Evolutionary conservation across 225 moss, liverwort and hornwort genomes (phyloP).

Genomic region (Sphagnum contortum): DNA sequence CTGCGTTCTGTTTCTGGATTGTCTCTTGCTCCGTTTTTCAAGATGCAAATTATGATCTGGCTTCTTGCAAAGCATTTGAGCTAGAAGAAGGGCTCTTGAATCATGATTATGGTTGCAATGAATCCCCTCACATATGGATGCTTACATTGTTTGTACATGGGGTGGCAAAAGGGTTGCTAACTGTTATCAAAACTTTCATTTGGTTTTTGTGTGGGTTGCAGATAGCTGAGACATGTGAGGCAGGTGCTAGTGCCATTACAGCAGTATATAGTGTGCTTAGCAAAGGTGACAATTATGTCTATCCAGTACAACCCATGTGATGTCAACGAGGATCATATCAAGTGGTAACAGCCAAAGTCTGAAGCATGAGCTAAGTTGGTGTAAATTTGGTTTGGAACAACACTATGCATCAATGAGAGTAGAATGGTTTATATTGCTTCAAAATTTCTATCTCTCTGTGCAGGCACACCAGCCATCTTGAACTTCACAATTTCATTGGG

Average conservation of each 20-base stretch:
- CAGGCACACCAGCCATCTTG: slow-evolving; percentile 82
- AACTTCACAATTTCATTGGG: slow-evolving; percentile 77
- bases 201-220: slow-evolving; percentile 15
- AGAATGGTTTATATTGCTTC: no score
- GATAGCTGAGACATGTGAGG: slow-evolving; percentile 87
- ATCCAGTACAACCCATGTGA: slow-evolving; percentile 51
- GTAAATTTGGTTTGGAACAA: slow-evolving; percentile 6
- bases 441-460: not conserved
- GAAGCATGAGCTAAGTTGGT: slow-evolving; percentile 2
- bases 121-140: no score
- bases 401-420: not conserved
- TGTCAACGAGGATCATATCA: slow-evolving; percentile 47
- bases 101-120: no score
- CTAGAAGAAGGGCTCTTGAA: no score
- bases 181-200: no score
- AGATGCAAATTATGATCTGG: no score
- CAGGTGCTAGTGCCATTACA: slow-evolving; percentile 83
- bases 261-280: slow-evolving; percentile 76
- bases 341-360: slow-evolving; percentile 54
- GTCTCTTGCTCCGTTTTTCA: no score
- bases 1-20: no score
- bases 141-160: no score
- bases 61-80: no score
- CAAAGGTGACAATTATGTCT: slow-evolving; percentile 92
- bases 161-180: no score